Base-by-base conservation (phyloP, 768 basidiomycete genomes). In the Phaeotremella skinneri region DNA sequence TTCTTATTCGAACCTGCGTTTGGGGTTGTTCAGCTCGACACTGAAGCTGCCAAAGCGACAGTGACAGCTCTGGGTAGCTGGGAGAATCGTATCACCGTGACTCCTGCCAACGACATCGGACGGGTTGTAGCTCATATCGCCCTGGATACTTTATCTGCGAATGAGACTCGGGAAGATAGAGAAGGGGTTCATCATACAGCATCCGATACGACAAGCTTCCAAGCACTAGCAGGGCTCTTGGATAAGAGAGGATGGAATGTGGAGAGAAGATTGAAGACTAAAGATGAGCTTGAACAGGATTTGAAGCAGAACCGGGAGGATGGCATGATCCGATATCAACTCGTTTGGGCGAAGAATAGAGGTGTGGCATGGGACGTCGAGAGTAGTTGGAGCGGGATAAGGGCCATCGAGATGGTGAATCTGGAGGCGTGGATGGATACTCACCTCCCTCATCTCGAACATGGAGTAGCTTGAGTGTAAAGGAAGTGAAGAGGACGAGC, bases 161-260 rank as follows among this genome's bases (percentile, higher is more conserved):
- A 43, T 49, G 64, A 69, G 14, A 23, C 47, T 13, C 14, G 21
- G 9, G 23, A 23, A 13, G 21, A 6, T 17, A 31, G 29, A 11
- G 14, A 27, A 9, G 65, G 65, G 1, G 69, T 78, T 1, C 63
- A 77, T 3, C 76, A 66, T 49, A 67, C 62, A 11, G 76, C 72
- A 2, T 68, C 70, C n/a, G 76, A 78, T 26, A 78, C 76, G 13
- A 20, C 74, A 31, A 63, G 62, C 2, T 78, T 75, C 54, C 59
- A 57, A 25, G 55, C 57, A 45, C 47, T 78, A 2, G 75, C 74
- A 13, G 62, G 71, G 14, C 56, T 62, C 3, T 61, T 76, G 2
- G 65, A 70, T n/a, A 31, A 21, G n/a, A 13, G 6, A 30, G 50
- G 49, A 5, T 54, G 39, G 47, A 49, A 49, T 2, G 45, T 48